A percentile compares a stretch with the other conserved stretches of the same genome.
These are phyloP conservation scores for Pseudocercospora crystallina DNA, from an alignment of 2,329 filamentous ascomycete genomes.

Conservation along the genomic window DNA sequence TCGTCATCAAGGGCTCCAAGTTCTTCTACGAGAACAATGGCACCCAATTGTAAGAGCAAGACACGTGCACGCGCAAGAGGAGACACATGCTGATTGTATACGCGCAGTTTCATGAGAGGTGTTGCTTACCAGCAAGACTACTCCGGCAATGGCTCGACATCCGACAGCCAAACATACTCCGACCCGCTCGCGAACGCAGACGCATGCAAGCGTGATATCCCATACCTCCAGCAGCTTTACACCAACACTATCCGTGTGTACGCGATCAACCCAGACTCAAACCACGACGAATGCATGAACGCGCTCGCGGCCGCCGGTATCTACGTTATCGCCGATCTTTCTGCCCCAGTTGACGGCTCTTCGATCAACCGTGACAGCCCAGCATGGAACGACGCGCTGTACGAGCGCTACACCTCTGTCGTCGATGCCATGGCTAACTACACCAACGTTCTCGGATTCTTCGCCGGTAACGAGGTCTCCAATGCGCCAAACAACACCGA, in stretches of 20 bases:
- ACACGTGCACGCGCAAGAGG: not conserved
- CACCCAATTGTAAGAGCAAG: conserved; percentile 62
- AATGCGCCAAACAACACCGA: conserved; percentile 85
- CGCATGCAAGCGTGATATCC: conserved; percentile 80
- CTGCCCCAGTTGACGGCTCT: conserved; percentile 62
- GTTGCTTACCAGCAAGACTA: conserved; percentile 88
- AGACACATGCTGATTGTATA: conserved; percentile 3
- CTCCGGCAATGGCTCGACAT: conserved; percentile 42
- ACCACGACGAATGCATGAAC: conserved; percentile 84
- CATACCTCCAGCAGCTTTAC: conserved; percentile 71
- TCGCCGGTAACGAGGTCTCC: conserved; percentile 96
- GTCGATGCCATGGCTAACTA: conserved; percentile 80
- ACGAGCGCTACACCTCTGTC: conserved; percentile 77
- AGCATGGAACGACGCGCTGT: conserved; percentile 76
- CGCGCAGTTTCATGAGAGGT: conserved; percentile 76
- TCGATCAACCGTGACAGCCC: conserved; percentile 86
- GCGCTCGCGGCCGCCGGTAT: conserved; percentile 81
- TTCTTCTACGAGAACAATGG: conserved; percentile 87
- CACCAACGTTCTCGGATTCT: conserved; percentile 93
- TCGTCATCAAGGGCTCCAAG: conserved; percentile 75
- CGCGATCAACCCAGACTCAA: conserved; percentile 74
- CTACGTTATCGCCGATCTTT: conserved; percentile 91
- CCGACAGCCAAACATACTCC: conserved; percentile 59
- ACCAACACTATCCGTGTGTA: conserved; percentile 97
- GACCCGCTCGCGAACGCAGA: conserved; percentile 77